Evolutionary conservation across 2,329 filamentous ascomycete species (phyloP).

Genomic region (Basipetospora chlamydospora): DNA sequence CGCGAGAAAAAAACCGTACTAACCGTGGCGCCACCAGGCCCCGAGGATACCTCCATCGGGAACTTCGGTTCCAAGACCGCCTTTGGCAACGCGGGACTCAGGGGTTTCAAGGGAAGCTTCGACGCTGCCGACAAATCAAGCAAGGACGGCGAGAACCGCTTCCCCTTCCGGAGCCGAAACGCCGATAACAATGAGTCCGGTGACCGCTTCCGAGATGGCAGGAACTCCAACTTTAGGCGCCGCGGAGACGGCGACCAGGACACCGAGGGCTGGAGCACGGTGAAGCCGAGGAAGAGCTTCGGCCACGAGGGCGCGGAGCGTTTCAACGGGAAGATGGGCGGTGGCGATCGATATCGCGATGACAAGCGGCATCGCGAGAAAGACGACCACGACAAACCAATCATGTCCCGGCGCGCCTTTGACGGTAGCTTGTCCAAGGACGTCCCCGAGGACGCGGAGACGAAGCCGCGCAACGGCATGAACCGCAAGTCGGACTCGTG

Average conservation of each 20-base stretch:
- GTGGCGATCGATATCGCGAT: slow-evolving; percentile 26
- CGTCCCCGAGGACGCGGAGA: slow-evolving; percentile 34
- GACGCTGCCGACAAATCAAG: slow-evolving; percentile 27
- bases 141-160: slow-evolving; percentile 45
- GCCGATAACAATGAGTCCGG: slow-evolving; percentile 34
- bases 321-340: slow-evolving; percentile 51
- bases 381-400: slow-evolving; percentile 37
- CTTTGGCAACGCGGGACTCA: background rate
- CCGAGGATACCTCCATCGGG: slow-evolving; percentile 69
- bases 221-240: slow-evolving; percentile 32
- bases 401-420: slow-evolving; percentile 32
- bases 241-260: slow-evolving; percentile 46
- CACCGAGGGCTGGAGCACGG: slow-evolving; percentile 58
- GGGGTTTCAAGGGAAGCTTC: slow-evolving; percentile 27
- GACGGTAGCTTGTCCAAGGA: slow-evolving; percentile 36
- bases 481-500: slow-evolving; percentile 60
- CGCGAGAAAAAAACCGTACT: no score
- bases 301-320: slow-evolving; percentile 58
- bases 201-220: slow-evolving; percentile 34
- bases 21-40: no score
- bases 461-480: slow-evolving; percentile 47
- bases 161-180: slow-evolving; percentile 38
- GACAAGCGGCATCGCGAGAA: slow-evolving; percentile 34
- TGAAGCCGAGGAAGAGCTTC: slow-evolving; percentile 61
- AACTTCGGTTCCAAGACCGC: slow-evolving; percentile 59